Conservation (phyloP, 306 rosid genomes). For the Urtica urens region DNA sequence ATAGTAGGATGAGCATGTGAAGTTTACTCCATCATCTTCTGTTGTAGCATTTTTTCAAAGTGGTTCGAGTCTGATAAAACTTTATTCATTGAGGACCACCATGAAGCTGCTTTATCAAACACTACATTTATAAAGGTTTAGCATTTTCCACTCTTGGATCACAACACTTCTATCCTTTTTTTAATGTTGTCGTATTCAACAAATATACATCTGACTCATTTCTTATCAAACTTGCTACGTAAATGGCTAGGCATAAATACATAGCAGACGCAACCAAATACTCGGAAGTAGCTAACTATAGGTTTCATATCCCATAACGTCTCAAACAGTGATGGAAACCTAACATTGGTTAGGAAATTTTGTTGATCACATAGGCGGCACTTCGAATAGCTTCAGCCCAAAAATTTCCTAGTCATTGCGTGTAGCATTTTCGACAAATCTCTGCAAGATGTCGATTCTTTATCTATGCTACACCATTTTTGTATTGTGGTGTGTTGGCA, state of each 20-base stretch:
- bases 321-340: neutral
- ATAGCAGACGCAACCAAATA: neutral
- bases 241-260: neutral
- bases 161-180: neutral
- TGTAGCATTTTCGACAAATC: neutral
- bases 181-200: neutral
- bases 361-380: too few species aligned
- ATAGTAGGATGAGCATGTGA: neutral
- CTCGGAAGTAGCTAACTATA: neutral
- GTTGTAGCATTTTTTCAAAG: too few species aligned
- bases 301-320: neutral
- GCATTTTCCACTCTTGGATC: neutral
- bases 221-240: neutral
- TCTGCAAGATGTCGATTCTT: neutral
- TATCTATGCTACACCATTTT: neutral
- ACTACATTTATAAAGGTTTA: too few species aligned
- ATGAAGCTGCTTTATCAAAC: too few species aligned
- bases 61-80: too few species aligned
- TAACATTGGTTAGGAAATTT: neutral
- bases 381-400: too few species aligned
- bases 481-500: neutral
- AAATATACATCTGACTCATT: neutral
- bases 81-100: too few species aligned
- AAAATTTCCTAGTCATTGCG: too few species aligned
- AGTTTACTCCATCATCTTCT: neutral